Base-by-base conservation (phyloP, 2,329 filamentous ascomycete genomes). In the Berkeleyomyces basicola region DNA sequence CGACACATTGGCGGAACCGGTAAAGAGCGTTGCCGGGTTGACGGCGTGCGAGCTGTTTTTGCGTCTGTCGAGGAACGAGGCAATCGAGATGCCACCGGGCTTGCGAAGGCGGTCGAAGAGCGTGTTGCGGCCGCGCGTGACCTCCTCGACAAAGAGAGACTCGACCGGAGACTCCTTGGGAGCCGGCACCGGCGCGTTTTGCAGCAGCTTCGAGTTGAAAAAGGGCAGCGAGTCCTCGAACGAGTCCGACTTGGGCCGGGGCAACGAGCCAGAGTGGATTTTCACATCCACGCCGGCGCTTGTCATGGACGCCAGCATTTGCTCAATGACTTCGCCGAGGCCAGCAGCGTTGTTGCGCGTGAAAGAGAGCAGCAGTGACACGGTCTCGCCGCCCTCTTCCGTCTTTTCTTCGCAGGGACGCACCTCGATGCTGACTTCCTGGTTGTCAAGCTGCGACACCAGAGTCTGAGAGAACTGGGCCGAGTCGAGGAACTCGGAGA, bases 331-430 rank as follows among this genome's bases (percentile, higher is more conserved):
- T 74, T 99, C 93, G 68, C 93, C 90, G 31, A 99, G 81, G 2
- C 90, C 92, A 62, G 93, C 93, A 51, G 92, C 91, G 70, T 97
- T 97, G 79, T 99, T 97, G 67, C 92, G 87, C 51, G 93, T 99
- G 73, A 97, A 96, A 61, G 84, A 85, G 77, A 88, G 89, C 43
- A 87, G 76, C 63, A 92, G 77, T 14, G 81, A 82, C 53, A 84
- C 73, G 1, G 82, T 84, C 4, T 81, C 79, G 7, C 74, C 75
- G 23, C 79, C 80, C 51, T 82, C 77, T 62, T 83, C 80, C 0
- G 81, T 80, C 44, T 77, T 75, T 66, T 83, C 81, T 40, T 82
- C 78, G 10, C 43, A 36, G 5, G 78, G 71, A 69, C 87, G 83
- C 58, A 95, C 81, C 37, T 87, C 83, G 40, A 95, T 84, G 64